Percentiles rank a stretch among this genome's conserved stretches.
phyloP scores from a whole-genome alignment of 1,139 yeast genomes.

The Suhomyces bokatorum region DNA sequence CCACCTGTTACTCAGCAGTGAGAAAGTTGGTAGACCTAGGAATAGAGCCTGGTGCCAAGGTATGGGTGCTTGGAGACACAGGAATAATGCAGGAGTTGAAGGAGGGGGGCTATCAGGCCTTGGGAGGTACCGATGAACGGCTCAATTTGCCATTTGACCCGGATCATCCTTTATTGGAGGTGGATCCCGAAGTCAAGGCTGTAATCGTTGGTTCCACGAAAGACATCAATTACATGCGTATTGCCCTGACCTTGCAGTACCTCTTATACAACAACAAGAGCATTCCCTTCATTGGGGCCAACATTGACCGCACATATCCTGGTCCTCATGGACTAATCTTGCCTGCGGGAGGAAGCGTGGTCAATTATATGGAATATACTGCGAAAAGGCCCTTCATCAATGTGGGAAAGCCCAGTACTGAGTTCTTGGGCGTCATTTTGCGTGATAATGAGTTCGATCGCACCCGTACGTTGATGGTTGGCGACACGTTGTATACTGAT shows the following conservation, averaged over 20 bases:
- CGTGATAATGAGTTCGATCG: conserved; percentile 29
- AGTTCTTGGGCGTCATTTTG: conserved; percentile 34
- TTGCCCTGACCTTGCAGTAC: conserved; percentile 42
- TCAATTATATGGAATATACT: conserved; percentile 40
- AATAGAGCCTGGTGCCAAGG: conserved; percentile 45
- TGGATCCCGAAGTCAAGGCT: conserved; percentile 43
- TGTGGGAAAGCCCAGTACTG: conserved; percentile 42
- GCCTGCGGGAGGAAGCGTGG: conserved; percentile 48
- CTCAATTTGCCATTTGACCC: conserved; percentile 33
- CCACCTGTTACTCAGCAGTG: conserved; percentile 41
- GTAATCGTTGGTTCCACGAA: conserved; percentile 46
- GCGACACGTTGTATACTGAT: conserved; percentile 47
- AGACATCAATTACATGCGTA: conserved; percentile 39
- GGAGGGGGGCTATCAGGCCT: conserved; percentile 63
- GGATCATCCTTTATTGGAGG: conserved; percentile 47
- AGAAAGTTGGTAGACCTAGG: conserved; percentile 25
- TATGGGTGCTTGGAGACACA: conserved; percentile 82
- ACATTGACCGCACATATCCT: conserved; percentile 44
- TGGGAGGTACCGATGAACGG: conserved; percentile 69
- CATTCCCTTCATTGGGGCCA: conserved; percentile 42
- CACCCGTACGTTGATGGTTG: conserved; percentile 38
- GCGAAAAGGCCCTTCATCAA: conserved; percentile 34
- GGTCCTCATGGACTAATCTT: conserved; percentile 39
- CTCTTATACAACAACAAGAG: conserved; percentile 33
- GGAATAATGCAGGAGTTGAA: conserved; percentile 77